Conservation (phyloP, 78 protist species). For the Dictyostelium capitatum region DNA sequence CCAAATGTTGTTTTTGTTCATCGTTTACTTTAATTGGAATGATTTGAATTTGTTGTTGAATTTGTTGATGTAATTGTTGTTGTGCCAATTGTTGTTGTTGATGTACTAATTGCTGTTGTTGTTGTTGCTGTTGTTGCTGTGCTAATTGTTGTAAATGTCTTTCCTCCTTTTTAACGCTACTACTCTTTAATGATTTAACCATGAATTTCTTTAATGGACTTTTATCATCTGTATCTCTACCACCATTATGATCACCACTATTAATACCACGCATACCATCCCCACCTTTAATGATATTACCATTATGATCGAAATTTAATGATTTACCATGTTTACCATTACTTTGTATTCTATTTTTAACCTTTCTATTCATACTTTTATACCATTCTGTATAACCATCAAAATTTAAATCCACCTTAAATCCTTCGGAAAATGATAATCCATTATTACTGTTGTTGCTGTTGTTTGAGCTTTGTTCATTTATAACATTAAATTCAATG, state of each 20-base stretch:
- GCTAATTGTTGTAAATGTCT: not conserved
- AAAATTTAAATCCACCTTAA: constrained; percentile 63
- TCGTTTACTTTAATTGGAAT: not conserved
- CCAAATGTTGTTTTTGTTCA: constrained; percentile 33
- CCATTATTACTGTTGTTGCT: not conserved
- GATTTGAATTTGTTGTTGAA: not conserved
- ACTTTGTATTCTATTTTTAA: not conserved
- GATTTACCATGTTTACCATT: constrained; percentile 28
- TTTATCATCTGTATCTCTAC: not conserved
- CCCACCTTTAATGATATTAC: constrained; percentile 2
- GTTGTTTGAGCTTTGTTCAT: too few species aligned
- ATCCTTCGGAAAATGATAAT: constrained; percentile 15
- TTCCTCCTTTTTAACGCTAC: constrained; percentile 24
- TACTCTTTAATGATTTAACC: not conserved
- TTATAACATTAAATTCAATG: not conserved
- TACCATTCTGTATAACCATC: constrained; percentile 30
- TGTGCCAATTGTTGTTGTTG: not conserved
- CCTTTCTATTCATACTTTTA: not conserved
- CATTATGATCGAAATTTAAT: not conserved
- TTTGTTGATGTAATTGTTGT: constrained; percentile 16
- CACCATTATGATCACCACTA: not conserved
- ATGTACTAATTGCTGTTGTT: not conserved
- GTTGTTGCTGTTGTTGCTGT: not conserved
- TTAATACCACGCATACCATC: not conserved
- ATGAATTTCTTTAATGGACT: not conserved